Base-by-base conservation (phyloP, 2,329 filamentous ascomycete species). In the Aureobasidium subglaciale region DNA sequence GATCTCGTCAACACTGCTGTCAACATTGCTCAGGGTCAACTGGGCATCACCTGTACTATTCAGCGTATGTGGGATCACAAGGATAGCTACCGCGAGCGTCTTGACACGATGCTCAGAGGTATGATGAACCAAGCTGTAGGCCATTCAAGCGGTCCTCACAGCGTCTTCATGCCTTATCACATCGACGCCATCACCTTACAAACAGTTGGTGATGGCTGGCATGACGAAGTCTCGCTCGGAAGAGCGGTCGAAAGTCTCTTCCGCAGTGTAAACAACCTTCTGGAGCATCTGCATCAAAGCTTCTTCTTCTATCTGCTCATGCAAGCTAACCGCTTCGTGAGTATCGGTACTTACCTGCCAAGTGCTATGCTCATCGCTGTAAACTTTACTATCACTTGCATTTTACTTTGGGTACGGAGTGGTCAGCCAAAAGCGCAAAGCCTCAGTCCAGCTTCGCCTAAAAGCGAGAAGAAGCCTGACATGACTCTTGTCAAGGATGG, bases 291-390 rank as follows among this genome's bases (percentile, higher is more conserved):
- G 59, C 93, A 99, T 69, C 93, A 99, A 73, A 96, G 91, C 70
- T 99, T 99, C 77, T 99, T 99, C 80, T 97, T 99, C 74, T 99
- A 99, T 70, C 77, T 99, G 50, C 79, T 99, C 41, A 90, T 97
- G 83, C 86, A 95, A 62, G 82, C 85, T 27, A 88, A 93, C 64
- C 85, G 91, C 10, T 99, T 99, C 68, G 93, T 97, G 63, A 97
- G 91, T 71, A 99, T 99, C 60, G 93, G 93, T 15, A 99, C 92
- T 1, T 99, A 99, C 67, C 79, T 99, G 3, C 93, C 93, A 0
- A 95, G 90, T 63, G 93, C 93, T n/a, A 99, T 99, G 93, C 74
- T 97, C 49, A 80, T 99, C 56, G 93, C 93, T 2, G 87, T 86
- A 40, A 96, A 91, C 69, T 97, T 97, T 67, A 96, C 88, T 27